These are phyloP conservation scores for Neonectria hederae DNA, from an alignment of 2,329 filamentous ascomycete species.

Conservation along the genomic window DNA sequence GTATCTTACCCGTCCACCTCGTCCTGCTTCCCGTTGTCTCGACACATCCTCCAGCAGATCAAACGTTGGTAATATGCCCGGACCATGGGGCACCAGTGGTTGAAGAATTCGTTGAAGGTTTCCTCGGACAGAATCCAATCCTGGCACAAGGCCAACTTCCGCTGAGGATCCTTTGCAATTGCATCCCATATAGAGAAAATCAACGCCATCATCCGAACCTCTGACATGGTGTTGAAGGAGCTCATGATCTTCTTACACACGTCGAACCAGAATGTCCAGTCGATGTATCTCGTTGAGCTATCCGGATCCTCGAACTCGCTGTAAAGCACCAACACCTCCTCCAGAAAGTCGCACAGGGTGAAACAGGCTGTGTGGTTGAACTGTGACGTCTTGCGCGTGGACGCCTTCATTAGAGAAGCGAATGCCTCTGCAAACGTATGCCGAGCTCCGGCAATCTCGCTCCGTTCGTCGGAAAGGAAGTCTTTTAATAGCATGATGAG, in stretches of 20 bases:
- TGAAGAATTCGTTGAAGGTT: slow-evolving; percentile 84
- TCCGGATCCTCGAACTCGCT: slow-evolving; percentile 57
- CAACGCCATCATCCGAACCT: slow-evolving; percentile 85
- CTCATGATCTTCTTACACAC: slow-evolving; percentile 82
- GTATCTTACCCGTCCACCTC: slow-evolving; percentile 72
- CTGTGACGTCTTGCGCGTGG: slow-evolving; percentile 78
- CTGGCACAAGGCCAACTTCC: slow-evolving; percentile 76
- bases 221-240: slow-evolving; percentile 89
- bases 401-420: slow-evolving; percentile 75
- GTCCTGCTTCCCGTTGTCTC: slow-evolving; percentile 74
- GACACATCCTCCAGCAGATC: slow-evolving; percentile 87
- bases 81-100: slow-evolving; percentile 96
- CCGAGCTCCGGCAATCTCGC: slow-evolving; percentile 56
- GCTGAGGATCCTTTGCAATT: slow-evolving; percentile 69
- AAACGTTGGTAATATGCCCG: slow-evolving; percentile 92
- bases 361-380: slow-evolving; percentile 88
- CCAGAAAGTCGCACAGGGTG: slow-evolving; percentile 89
- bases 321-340: slow-evolving; percentile 78
- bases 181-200: slow-evolving; percentile 83
- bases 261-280: slow-evolving; percentile 87
- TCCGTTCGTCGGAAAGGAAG: slow-evolving; percentile 67
- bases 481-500: slow-evolving; percentile 85
- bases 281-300: slow-evolving; percentile 60
- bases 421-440: slow-evolving; percentile 82
- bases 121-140: slow-evolving; percentile 79